Evolutionary conservation across 108 stramenopile genomes (phyloP).

Genomic region (Cylindrotheca fusiformis): DNA sequence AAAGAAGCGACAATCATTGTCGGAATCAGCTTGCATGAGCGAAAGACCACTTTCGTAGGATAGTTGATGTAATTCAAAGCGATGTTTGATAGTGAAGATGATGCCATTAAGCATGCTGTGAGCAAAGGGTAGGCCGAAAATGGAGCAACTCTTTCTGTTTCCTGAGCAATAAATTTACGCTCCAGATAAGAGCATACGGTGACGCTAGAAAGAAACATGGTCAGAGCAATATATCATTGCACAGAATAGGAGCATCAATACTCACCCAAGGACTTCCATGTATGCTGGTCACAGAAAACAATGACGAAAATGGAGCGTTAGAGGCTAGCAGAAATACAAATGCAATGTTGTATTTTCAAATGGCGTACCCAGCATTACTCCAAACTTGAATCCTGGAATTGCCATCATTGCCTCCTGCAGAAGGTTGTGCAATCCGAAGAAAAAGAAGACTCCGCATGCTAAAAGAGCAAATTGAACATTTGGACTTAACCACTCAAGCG

Average conservation of each 20-base stretch:
- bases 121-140: constrained; percentile 78
- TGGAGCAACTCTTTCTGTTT: constrained; percentile 68
- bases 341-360: not conserved
- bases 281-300: constrained; percentile 22
- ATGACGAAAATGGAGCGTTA: not conserved
- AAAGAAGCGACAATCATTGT: constrained; percentile 89
- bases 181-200: constrained; percentile 77
- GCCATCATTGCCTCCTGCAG: constrained; percentile 92
- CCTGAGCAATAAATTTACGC: constrained; percentile 51
- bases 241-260: constrained; percentile 1
- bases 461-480: constrained; percentile 39
- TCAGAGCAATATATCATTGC: not conserved
- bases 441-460: constrained; percentile 64
- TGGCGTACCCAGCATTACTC: constrained; percentile 82
- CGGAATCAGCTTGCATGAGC: constrained; percentile 18
- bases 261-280: constrained; percentile 90
- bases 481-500: constrained; percentile 20
- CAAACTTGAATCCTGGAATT: constrained; percentile 73
- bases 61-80: constrained; percentile 96
- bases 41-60: constrained; percentile 67
- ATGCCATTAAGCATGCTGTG: constrained; percentile 77
- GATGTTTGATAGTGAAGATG: constrained; percentile 87
- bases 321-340: not conserved
- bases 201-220: constrained; percentile 25
- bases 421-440: constrained; percentile 90